Conservation (phyloP, 1,284 basidiomycete genomes). For the Xerocomus minutiporus region DNA sequence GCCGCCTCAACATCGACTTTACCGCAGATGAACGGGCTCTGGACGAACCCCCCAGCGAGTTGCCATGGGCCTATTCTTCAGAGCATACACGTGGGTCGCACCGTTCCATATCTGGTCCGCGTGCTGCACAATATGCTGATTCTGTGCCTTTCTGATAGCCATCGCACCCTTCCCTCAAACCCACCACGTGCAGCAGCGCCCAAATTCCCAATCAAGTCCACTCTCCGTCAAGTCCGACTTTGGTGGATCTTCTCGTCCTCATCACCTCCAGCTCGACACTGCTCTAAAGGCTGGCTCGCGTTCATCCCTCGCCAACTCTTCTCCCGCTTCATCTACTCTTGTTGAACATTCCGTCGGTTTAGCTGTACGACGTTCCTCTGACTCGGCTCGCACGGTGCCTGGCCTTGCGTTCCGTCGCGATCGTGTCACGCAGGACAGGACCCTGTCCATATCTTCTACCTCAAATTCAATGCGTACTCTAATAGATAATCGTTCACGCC, state of each 20-base stretch:
- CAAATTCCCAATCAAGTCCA: slow-evolving; percentile 34
- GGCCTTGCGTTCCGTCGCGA: slow-evolving; percentile 48
- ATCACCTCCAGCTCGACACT: slow-evolving; percentile 48
- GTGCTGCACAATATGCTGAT: slow-evolving; percentile 31
- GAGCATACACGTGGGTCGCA: slow-evolving; percentile 36
- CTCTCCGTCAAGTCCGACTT: slow-evolving; percentile 32
- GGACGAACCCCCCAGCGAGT: slow-evolving; percentile 49
- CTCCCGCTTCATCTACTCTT: slow-evolving; percentile 52
- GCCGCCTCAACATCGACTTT: slow-evolving; percentile 58
- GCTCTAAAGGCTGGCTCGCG: slow-evolving; percentile 33
- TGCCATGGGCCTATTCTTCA: slow-evolving; percentile 50
- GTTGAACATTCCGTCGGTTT: slow-evolving; percentile 39
- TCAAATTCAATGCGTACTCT: slow-evolving; percentile 39
- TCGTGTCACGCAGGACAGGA: slow-evolving; percentile 57
- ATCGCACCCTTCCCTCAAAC: slow-evolving; percentile 25
- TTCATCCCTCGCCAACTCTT: slow-evolving; percentile 42
- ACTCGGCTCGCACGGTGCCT: slow-evolving; percentile 49
- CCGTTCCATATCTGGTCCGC: slow-evolving; percentile 26
- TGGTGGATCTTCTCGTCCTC: slow-evolving; percentile 34
- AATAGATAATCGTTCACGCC: slow-evolving; percentile 37
- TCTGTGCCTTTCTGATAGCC: slow-evolving; percentile 22
- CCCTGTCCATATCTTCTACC: slow-evolving; percentile 71
- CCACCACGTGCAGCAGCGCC: slow-evolving; percentile 21
- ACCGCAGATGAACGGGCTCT: slow-evolving; percentile 37
- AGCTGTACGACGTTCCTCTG: slow-evolving; percentile 47